phyloP scores from a whole-genome alignment of 768 basidiomycete species.

The Xerocomus brunneocitrinus region DNA sequence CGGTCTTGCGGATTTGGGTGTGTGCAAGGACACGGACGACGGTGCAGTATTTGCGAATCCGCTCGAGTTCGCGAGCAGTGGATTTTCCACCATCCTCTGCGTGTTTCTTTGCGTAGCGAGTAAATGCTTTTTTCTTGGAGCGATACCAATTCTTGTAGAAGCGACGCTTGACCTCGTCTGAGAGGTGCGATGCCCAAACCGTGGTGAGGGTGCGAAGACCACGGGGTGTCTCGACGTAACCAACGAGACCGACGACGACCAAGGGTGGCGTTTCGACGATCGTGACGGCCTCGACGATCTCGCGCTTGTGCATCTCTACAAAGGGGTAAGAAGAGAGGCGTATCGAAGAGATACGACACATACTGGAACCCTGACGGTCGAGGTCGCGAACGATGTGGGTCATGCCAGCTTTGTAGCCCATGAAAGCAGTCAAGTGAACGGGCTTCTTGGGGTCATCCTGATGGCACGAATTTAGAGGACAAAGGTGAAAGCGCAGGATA shows the following conservation, averaged over 20 bases:
- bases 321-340: background rate
- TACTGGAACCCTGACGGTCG: conserved; percentile 98
- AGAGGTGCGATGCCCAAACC: conserved; percentile 97
- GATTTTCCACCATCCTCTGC: conserved; percentile 93
- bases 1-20: conserved; percentile 98
- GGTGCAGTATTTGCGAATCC: conserved; percentile 99
- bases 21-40: conserved; percentile 99
- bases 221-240: conserved; percentile 99
- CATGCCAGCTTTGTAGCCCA: conserved; percentile 99
- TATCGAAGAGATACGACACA: conserved; percentile 32
- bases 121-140: conserved; percentile 99
- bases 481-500: background rate
- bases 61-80: conserved; percentile 92
- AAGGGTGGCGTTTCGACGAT: conserved; percentile 96
- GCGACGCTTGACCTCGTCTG: conserved; percentile 95
- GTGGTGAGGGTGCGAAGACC: conserved; percentile 98
- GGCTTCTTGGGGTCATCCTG: conserved; percentile 99
- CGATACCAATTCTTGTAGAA: conserved; percentile 99
- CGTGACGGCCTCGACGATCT: conserved; percentile 97
- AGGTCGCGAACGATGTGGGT: conserved; percentile 99
- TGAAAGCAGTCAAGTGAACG: conserved; percentile 94
- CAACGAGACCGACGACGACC: conserved; percentile 95
- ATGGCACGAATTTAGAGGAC: conserved; percentile 5
- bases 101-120: conserved; percentile 99
- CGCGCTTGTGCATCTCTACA: conserved; percentile 99